Conservation (phyloP, 805 yeast species). For the Candida endomychidarum region DNA sequence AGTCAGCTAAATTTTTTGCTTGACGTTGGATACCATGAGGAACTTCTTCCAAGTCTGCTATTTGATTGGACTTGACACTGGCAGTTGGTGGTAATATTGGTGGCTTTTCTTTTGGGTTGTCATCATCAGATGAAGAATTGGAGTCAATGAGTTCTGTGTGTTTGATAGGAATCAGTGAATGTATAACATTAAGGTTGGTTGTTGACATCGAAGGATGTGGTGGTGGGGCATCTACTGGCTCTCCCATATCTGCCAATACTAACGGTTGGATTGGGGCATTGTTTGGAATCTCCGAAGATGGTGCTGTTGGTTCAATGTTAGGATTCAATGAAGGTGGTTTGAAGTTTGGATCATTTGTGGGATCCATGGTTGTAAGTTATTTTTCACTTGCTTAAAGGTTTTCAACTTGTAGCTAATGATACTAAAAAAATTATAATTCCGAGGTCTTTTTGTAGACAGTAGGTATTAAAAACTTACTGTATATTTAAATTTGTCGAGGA, state of each 20-base stretch:
- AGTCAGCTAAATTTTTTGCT: slow-evolving; percentile 65
- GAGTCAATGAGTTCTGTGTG: slow-evolving; percentile 51
- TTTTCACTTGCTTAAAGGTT: background rate
- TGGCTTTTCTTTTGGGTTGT: too few relatives aligned
- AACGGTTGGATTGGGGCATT: slow-evolving; percentile 75
- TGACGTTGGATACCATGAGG: slow-evolving; percentile 93
- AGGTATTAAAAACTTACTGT: background rate
- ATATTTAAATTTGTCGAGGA: background rate
- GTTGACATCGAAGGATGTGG: slow-evolving; percentile 41
- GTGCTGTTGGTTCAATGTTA: slow-evolving; percentile 62
- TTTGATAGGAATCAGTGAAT: slow-evolving; percentile 48
- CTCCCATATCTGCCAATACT: slow-evolving; percentile 72
- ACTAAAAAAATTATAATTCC: too few relatives aligned
- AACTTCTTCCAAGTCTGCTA: slow-evolving; percentile 94
- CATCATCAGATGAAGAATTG: slow-evolving; percentile 11
- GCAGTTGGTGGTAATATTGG: slow-evolving; percentile 15
- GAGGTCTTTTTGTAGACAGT: too few relatives aligned
- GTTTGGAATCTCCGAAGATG: slow-evolving; percentile 67
- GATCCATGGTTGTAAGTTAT: slow-evolving; percentile 62
- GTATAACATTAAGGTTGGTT: slow-evolving; percentile 3
- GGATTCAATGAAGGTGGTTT: slow-evolving; percentile 76
- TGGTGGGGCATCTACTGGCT: slow-evolving; percentile 72
- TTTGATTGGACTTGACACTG: slow-evolving; percentile 13
- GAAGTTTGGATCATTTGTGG: slow-evolving; percentile 87
- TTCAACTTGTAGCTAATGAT: background rate